Evolutionary conservation across 2,329 filamentous ascomycete genomes (phyloP), one percentile per base, ranked within the genome.

Genomic region (Shiraia sp.): DNA sequence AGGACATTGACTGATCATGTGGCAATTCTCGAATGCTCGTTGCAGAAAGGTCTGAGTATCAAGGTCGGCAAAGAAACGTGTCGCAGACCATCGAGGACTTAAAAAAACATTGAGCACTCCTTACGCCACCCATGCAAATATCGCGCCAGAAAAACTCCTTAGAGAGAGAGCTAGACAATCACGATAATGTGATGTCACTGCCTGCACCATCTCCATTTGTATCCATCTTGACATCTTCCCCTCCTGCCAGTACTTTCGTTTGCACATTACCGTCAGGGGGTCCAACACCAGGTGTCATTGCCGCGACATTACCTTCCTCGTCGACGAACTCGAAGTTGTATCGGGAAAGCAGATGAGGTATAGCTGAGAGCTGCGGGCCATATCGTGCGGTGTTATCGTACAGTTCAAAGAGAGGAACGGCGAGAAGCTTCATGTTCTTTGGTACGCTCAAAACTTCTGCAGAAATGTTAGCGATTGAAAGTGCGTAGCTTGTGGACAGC

Each of bases 341-440:
- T 40, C 90, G 81, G 51, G 90, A 96, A 9, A 99, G 81, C 4
- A 97, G 79, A 68, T 99, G 93, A 0, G 93, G 93, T 42, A 99
- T 97, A 1, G 93, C 93, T 1, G 91, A 95, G 12, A 99, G 83
- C 68, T 99, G 93, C 4, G 93, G 93, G 0, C 93, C 93, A 67
- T 99, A 99, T 45, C 93, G 80, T 10, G 86, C 87, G 1, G 90
- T 96, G 72, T 99, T 99, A 64, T 99, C 93, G 76, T 99, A 99
- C 27, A 99, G 83, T 74, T 99, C 93, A 72, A 97, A 97, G 1
- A 99, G 79, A 0, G 93, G 93, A 1, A 99, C 93, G 1, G 93
- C 93, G 28, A 99, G 85, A 16, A 99, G 83, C 70, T 99, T 99
- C 93, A 99, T 97, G 74, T 99, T 99, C 76, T 99, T 99, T 0